phyloP scores from a whole-genome alignment of 225 moss, liverwort and hornwort genomes.

The Ulota crispa region DNA sequence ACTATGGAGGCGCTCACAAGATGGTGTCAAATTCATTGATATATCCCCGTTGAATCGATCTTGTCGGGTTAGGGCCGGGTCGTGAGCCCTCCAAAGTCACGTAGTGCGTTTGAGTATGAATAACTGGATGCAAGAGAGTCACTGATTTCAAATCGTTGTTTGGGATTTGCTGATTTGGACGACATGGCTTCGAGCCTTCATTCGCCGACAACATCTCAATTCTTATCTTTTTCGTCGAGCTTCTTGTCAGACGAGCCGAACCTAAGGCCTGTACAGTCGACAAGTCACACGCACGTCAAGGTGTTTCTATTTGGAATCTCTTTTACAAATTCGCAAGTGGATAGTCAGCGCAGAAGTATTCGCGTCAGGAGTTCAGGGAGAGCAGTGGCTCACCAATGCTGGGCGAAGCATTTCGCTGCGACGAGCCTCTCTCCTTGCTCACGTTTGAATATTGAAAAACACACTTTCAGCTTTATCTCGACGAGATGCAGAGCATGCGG shows the following conservation, averaged over 20 bases:
- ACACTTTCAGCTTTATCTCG: not conserved
- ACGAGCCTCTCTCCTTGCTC: constrained; percentile 14
- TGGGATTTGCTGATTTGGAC: constrained; percentile 8
- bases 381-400: constrained; percentile 13
- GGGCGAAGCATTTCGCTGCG: constrained; percentile 1
- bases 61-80: not conserved
- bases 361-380: not conserved
- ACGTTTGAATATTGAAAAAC: constrained; percentile 12
- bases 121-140: constrained; percentile 1
- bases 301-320: constrained; percentile 23
- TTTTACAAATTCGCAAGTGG: not conserved
- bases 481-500: constrained; percentile 20
- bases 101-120: not conserved
- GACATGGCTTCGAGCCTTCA: constrained; percentile 33
- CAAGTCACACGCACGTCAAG: constrained; percentile 5
- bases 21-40: not conserved
- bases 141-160: not conserved
- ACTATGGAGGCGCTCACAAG: not conserved
- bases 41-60: not conserved
- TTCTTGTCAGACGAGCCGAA: constrained; percentile 20
- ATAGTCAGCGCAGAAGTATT: not conserved
- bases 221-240: constrained; percentile 4
- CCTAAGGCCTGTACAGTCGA: constrained; percentile 7
- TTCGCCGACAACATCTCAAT: constrained; percentile 20
- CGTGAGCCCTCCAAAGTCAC: not conserved